Evolutionary conservation across 805 yeast genomes (phyloP).

Genomic region (Candida fluviatilis): DNA sequence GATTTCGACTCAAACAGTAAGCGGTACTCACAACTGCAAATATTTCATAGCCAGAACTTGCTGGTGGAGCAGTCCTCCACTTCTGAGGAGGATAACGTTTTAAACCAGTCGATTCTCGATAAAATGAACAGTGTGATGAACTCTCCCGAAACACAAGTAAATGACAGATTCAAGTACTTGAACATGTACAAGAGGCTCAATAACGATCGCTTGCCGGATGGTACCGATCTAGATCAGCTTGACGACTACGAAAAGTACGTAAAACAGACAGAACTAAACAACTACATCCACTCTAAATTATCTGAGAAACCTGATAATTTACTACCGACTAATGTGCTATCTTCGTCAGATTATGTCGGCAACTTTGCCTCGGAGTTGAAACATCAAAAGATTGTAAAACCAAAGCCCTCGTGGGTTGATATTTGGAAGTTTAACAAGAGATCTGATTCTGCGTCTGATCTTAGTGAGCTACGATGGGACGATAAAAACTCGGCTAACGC

Average conservation of each 20-base stretch:
- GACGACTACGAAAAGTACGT: constrained; percentile 34
- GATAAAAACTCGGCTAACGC: background rate
- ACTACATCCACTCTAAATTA: constrained; percentile 22
- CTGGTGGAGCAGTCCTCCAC: background rate
- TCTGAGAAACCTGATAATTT: constrained; percentile 15
- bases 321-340: constrained; percentile 9
- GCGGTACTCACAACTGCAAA: too few relatives aligned
- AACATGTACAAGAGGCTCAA: constrained; percentile 18
- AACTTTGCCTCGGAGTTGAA: constrained; percentile 3
- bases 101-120: constrained; percentile 16
- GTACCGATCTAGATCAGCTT: constrained; percentile 22
- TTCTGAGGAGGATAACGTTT: background rate
- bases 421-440: constrained; percentile 2
- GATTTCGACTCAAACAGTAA: too few relatives aligned
- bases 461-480: constrained; percentile 1
- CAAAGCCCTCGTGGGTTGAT: constrained; percentile 1
- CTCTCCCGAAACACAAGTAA: constrained; percentile 6
- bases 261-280: constrained; percentile 31
- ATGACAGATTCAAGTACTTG: constrained; percentile 25
- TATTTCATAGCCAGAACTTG: background rate
- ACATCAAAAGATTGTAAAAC: background rate
- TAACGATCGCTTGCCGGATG: constrained; percentile 7
- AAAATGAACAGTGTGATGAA: constrained; percentile 11
- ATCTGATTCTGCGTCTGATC: background rate
- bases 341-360: background rate